phyloP scores from a whole-genome alignment of 169 alveolate genomes.

The Eimeria praecox region DNA sequence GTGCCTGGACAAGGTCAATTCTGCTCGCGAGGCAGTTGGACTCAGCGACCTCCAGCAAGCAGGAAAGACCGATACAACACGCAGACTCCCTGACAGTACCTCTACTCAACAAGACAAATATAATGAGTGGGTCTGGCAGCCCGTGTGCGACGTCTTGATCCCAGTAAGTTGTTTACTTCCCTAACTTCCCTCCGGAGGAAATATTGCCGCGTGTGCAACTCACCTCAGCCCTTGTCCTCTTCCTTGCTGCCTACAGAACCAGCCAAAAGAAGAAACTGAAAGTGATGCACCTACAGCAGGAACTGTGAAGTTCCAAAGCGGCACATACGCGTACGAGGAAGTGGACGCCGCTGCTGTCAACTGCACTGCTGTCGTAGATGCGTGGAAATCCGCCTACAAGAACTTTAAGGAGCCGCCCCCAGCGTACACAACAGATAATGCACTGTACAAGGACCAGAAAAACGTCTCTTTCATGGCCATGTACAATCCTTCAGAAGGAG shows the following conservation, averaged over 20 bases:
- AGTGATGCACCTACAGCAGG: background rate
- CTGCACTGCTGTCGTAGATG: background rate
- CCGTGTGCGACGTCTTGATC: background rate
- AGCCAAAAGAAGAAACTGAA: background rate
- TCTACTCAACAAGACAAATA: background rate
- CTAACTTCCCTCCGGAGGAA: background rate
- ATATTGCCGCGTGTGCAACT: background rate
- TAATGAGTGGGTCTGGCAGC: background rate
- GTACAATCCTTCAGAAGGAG: background rate
- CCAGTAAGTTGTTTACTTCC: background rate
- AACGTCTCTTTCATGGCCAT: background rate
- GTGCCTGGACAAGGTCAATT: background rate
- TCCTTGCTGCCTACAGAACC: background rate
- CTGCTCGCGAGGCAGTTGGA: slow-evolving; percentile 47
- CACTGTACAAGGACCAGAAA: background rate
- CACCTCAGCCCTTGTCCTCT: background rate
- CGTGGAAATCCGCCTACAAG: background rate
- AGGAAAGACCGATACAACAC: background rate
- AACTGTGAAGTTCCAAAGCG: background rate
- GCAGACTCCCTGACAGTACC: background rate
- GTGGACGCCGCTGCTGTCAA: background rate
- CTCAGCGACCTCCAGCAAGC: background rate
- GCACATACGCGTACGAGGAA: background rate
- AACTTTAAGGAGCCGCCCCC: background rate
- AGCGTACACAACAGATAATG: too few relatives aligned